These are phyloP conservation scores for Xylaria grammica DNA, from an alignment of 495 filamentous ascomycete genomes.

Conservation along the genomic window DNA sequence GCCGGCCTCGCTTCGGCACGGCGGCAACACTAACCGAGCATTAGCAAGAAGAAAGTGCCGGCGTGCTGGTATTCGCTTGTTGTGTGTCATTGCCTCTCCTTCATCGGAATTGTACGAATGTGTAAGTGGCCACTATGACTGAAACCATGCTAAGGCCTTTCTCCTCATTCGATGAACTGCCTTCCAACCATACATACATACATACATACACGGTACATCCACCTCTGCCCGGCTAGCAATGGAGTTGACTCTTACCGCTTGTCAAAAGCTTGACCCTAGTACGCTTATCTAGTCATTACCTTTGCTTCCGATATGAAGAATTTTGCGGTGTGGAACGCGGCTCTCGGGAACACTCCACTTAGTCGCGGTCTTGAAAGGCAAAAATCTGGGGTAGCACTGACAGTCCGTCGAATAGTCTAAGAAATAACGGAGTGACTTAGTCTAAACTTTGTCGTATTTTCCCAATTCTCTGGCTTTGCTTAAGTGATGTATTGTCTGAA, in stretches of 20 bases:
- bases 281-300: neutral
- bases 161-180: neutral
- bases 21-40: neutral
- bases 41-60: no score
- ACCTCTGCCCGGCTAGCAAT: neutral
- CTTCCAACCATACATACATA: neutral
- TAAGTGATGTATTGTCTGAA: neutral
- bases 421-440: neutral
- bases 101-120: neutral
- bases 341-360: constrained; percentile 21
- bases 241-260: neutral
- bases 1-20: neutral
- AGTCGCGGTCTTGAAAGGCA: neutral
- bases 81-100: neutral
- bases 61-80: neutral
- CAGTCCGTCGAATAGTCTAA: neutral
- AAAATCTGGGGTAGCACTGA: constrained; percentile 5
- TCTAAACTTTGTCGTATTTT: neutral
- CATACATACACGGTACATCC: no score
- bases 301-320: neutral
- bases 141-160: neutral
- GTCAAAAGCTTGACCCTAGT: no score
- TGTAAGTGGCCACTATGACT: neutral
- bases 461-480: neutral
- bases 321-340: constrained; percentile 16